These are phyloP conservation scores for Acanthamoeba lenticulata DNA, from an alignment of 208 protist genomes.

Conservation along the genomic window DNA sequence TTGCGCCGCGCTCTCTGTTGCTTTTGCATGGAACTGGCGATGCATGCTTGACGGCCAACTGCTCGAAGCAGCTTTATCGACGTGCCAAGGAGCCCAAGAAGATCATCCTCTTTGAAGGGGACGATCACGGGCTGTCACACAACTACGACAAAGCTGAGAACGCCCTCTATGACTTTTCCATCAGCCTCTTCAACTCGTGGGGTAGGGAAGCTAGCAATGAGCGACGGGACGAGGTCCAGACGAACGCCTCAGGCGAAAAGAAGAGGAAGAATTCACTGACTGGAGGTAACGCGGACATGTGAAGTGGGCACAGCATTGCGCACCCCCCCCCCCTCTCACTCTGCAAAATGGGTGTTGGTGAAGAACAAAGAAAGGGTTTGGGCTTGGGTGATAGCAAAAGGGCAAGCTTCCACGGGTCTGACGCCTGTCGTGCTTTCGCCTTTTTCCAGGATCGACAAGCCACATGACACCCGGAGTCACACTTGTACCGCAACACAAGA, in stretches of 20 bases:
- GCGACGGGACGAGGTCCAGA: background rate
- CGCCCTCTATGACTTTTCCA: constrained; percentile 41
- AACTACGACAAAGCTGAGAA: constrained; percentile 31
- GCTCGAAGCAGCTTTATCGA: constrained; percentile 9
- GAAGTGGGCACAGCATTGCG: no score
- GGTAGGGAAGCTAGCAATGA: background rate
- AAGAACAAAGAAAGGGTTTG: background rate
- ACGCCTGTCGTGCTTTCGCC: no score
- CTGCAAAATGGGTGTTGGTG: no score
- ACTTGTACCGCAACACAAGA: background rate
- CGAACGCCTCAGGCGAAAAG: background rate
- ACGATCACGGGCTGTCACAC: constrained; percentile 32
- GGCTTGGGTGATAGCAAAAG: no score
- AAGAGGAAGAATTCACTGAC: background rate
- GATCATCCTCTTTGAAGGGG: constrained; percentile 20
- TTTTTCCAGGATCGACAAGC: no score
- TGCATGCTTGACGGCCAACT: background rate
- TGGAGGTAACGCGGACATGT: constrained; percentile 1
- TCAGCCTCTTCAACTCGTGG: constrained; percentile 40
- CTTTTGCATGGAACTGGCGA: constrained; percentile 35
- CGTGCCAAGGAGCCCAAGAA: constrained; percentile 4
- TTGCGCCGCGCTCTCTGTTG: background rate
- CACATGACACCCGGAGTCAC: background rate
- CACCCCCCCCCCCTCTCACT: no score
- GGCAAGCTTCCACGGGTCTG: no score